Conservation (phyloP, 2,329 filamentous ascomycete species). For the Exophiala xenobiotica region DNA sequence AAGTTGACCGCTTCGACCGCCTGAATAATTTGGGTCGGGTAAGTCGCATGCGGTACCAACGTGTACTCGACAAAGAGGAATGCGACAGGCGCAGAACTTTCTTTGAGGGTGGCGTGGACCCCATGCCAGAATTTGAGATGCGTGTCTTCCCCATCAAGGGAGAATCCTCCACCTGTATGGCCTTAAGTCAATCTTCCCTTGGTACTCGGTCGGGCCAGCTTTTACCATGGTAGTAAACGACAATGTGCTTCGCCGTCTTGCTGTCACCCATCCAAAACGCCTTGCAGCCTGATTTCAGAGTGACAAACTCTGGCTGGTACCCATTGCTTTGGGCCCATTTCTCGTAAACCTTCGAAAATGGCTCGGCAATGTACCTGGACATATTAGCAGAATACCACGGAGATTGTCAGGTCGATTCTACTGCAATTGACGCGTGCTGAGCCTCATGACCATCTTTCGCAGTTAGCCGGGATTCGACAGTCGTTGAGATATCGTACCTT, state of each 20-base stretch:
- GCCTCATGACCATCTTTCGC: constrained; percentile 12
- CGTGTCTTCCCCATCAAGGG: constrained; percentile 25
- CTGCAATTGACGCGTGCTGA: constrained; percentile 25
- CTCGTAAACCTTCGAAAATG: constrained; percentile 26
- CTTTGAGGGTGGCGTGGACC: constrained; percentile 20
- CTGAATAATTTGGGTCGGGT: constrained; percentile 46
- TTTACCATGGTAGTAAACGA: constrained; percentile 29
- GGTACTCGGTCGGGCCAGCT: too few relatives aligned
- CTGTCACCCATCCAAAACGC: constrained; percentile 30
- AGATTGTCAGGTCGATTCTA: neutral
- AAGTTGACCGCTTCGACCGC: constrained; percentile 43
- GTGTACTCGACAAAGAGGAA: constrained; percentile 59
- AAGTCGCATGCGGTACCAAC: constrained; percentile 49
- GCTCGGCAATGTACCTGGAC: constrained; percentile 21
- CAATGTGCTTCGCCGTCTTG: constrained; percentile 27
- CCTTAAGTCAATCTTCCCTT: constrained; percentile 1
- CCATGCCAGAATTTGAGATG: constrained; percentile 28
- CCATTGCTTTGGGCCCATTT: constrained; percentile 20
- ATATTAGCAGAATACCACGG: constrained; percentile 1
- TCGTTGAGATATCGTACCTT: constrained; percentile 8
- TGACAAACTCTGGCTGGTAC: constrained; percentile 20
- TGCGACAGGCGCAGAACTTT: constrained; percentile 47
- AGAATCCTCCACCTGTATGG: constrained; percentile 27
- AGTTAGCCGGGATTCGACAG: constrained; percentile 1
- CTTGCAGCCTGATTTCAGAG: constrained; percentile 24